phyloP scores from a whole-genome alignment of 306 rosid species.

The Vigna nakashimae region DNA sequence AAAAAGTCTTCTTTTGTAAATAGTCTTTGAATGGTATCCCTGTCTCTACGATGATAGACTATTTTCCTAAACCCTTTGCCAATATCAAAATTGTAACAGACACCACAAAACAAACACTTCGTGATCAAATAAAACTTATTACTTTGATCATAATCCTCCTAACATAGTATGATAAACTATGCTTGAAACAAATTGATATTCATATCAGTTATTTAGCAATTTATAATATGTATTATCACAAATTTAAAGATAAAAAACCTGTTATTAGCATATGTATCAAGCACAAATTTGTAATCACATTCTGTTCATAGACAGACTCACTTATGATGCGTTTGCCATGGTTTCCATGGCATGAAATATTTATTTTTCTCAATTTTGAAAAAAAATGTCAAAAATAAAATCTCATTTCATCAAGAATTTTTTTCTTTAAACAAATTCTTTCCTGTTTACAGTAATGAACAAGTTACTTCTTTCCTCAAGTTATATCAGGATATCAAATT shows the following conservation, averaged over 20 bases:
- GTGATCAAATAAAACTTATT: slow-evolving; percentile 9
- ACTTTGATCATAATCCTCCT: not conserved
- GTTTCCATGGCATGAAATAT: no score
- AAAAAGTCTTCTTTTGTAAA: not conserved
- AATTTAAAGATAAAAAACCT: not conserved
- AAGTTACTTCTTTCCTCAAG: no score
- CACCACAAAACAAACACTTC: not conserved
- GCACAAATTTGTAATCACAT: slow-evolving; percentile 1
- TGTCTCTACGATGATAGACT: slow-evolving; percentile 11
- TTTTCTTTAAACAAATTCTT: no score
- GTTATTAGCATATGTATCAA: not conserved
- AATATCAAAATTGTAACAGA: slow-evolving; percentile 8
- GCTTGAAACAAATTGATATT: slow-evolving; percentile 2
- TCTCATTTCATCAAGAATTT: no score
- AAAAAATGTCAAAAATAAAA: no score
- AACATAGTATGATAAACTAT: not conserved
- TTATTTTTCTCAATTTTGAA: no score
- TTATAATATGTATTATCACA: not conserved
- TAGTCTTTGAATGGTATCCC: slow-evolving; percentile 23
- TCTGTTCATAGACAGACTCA: no score
- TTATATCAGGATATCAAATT: no score
- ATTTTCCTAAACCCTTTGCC: not conserved
- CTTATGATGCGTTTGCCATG: no score
- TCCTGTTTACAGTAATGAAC: no score
- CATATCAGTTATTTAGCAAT: slow-evolving; percentile 2